Base-by-base conservation (phyloP, 805 yeast species). In the Starmera caribaea region DNA sequence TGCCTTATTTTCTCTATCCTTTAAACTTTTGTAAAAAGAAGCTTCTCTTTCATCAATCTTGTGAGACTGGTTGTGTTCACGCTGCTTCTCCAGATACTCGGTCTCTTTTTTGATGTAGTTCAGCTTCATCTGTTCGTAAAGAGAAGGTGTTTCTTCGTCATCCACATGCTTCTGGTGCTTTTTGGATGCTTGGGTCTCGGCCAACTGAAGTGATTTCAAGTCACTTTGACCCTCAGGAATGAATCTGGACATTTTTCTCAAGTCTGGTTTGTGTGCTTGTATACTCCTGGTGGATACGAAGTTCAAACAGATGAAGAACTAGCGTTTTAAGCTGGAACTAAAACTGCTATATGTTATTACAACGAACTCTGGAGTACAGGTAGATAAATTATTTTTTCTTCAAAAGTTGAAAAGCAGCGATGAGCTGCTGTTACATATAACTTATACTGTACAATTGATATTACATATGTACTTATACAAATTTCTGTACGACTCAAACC, bases 181-280 rank as follows among this genome's bases (percentile, higher is more conserved):
- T 8, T 21, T 28, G 5, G 49, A 45, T 0, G 50, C 54, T 3
- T 30, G 42, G 7, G n/a, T 28, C 34, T 54, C 59, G 7, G 41
- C 38, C 8, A 31, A 34, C 27, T 51, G 42, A 3, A 45, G 48
- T 0, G 49, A 42, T 11, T 41, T 38, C 30, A 53, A 35, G 30
- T 54, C 57, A 38, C 56, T 47, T 35, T 49, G 33, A 9, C 59
- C 59, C 15, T 42, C 57, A 12, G 57, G 50, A 9, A 54, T 40
- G 36, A 54, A 54, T 11, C 59, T 42, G 1, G 59, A 54, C 59
- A 54, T 54, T 4, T 15, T 15, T 12, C 12, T 9, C n/a, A n/a
- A n/a, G n/a, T n/a, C n/a, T n/a, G n/a, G n/a, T n/a, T n/a, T n/a
- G n/a, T n/a, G n/a, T n/a, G n/a, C n/a, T n/a, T n/a, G n/a, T 13